Percentiles rank a stretch among this genome's conserved stretches.
These are phyloP conservation scores for Cadophora malorum DNA, from an alignment of 2,329 filamentous ascomycete genomes.

Conservation along the genomic window DNA sequence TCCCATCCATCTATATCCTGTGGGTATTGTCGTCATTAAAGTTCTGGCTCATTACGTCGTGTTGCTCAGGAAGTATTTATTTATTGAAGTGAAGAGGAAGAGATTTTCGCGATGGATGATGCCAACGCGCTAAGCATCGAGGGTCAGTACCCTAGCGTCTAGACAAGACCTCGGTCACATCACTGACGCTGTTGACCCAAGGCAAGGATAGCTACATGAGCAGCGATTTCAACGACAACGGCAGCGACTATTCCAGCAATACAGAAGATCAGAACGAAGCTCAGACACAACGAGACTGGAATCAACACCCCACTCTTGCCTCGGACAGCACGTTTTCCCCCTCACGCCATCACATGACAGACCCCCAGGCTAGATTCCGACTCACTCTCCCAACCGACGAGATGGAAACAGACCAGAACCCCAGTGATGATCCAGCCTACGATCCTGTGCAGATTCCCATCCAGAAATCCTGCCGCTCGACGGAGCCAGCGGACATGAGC, in stretches of 20 bases:
- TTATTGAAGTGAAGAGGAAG: not conserved
- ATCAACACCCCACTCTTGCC: constrained; percentile 13
- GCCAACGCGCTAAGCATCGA: constrained; percentile 17
- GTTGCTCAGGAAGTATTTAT: not conserved
- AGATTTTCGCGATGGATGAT: constrained; percentile 17
- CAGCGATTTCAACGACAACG: not conserved
- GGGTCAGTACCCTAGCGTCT: constrained; percentile 14
- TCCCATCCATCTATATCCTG: constrained; percentile 1
- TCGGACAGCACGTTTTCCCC: not conserved
- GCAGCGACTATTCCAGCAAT: not conserved
- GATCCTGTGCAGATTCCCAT: constrained; percentile 14
- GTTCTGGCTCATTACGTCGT: not conserved
- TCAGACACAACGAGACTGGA: constrained; percentile 16
- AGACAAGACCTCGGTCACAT: constrained; percentile 1
- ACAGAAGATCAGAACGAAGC: constrained; percentile 4
- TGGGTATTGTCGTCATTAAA: constrained; percentile 9
- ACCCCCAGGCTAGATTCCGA: constrained; percentile 15
- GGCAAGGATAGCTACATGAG: constrained; percentile 11
- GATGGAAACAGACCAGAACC: constrained; percentile 17
- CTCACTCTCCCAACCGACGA: constrained; percentile 15
- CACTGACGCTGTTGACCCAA: not conserved
- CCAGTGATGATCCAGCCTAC: constrained; percentile 14
- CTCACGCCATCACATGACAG: constrained; percentile 18
- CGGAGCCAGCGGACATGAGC: constrained; percentile 20
- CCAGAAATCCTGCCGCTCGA: constrained; percentile 9